Base-by-base conservation (phyloP, 805 yeast species). In the Pichia phayaonensis region DNA sequence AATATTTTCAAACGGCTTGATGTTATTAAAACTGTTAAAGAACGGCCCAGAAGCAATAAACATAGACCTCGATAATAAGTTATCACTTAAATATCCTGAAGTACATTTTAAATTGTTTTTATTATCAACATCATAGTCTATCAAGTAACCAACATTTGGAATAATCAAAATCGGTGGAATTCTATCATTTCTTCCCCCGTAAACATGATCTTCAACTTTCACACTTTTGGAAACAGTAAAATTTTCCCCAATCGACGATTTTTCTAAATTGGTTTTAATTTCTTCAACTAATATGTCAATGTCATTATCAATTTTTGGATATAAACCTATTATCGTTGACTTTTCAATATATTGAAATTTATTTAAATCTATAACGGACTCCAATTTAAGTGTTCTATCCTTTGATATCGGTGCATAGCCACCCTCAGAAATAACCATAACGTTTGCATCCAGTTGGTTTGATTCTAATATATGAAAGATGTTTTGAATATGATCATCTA, bases 351-450 rank as follows among this genome's bases (percentile, higher is more conserved):
- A 81, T 52, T 81, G 83, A 44, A 86, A 73, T 51, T 73, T 71
- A 2, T 64, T 59, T 53, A 76, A 53, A 58, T 80, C 81, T 12
- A 88, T 66, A 18, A 87, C 54, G 55, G 89, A 94, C 63, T 89
- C 96, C 53, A 90, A 65, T 54, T 79, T 80, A 1, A 90, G 68
- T 12, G 87, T 64, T 53, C 96, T 69, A 13, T 81, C 78, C 55
- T 81, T 77, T 0, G 87, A 76, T 1, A 95, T 85, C 8, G 96
- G 92, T 0, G 95, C 84, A 96, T 89, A 90, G 12, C 97, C 97
- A 63, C 90, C 97, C 64, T 90, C 97, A 43, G 96, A 86, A 4
- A 90, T 85, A 42, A 90, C 69, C 0, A 92, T 67, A 21, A 90
- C 67, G 62, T 92, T 90, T 20, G 85, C 86, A 41, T 88, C 73